Base-by-base conservation (phyloP, 2,329 filamentous ascomycete genomes). In the Camillea tinctor region DNA sequence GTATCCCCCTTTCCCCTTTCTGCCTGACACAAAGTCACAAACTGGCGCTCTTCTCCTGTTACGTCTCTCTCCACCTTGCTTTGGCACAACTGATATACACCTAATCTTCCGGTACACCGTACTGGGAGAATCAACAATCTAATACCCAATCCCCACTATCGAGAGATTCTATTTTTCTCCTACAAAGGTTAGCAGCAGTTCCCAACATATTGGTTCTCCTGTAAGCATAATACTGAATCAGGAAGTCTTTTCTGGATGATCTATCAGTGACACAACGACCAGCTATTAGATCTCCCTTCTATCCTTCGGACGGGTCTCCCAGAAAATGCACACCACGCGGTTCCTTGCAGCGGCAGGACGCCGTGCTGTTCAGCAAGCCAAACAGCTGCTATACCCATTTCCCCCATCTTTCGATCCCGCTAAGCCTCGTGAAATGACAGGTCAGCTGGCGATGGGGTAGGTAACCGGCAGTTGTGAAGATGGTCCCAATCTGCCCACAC, bases 331-430 rank as follows among this genome's bases (percentile, higher is more conserved):
- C 55, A n/a, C 54, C 52, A 26, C 52, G 30, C 56, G 59, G 62
- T 52, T 66, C 51, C 60, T n/a, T 60, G 51, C 60, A 52, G 51
- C 58, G 56, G 60, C 56, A 56, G 60, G 60, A 64, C 58, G 56
- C 22, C 23, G 52, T 57, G 22, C 63, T 61, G 59, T 51, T 60
- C 60, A 63, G 53, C 59, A 66, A 44, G 17, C 62, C 36, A 56
- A 64, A 61, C 64, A 63, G 64, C 62, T 62, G 59, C 59, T 58
- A n/a, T n/a, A 60, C 51, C 58, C 61, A 23, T 40, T n/a, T 11
- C 26, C 26, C 55, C 56, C 56, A 36, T 30, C 50, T n/a, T n/a
- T 60, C 55, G 57, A 63, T 60, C 48, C 60, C 53, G 57, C 58
- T 56, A 59, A 65, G 58, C 52, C 50, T 50, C 17, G 40, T 52